A percentile compares a stretch with the other conserved stretches of the same genome.
phyloP scores from a whole-genome alignment of 805 yeast species.

The Candida sakaeoensis region DNA sequence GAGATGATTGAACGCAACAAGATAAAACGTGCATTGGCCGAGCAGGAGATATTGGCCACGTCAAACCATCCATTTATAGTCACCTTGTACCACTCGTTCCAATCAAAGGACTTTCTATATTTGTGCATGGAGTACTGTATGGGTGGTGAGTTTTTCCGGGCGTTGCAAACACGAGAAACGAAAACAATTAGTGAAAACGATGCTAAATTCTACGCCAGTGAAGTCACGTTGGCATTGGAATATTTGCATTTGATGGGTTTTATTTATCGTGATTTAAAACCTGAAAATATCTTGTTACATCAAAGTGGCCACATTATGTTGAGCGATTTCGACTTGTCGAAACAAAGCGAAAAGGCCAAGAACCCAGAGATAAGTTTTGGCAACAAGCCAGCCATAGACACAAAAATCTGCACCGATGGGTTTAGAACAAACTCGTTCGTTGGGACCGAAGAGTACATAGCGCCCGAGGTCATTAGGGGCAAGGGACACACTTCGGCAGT shows the following conservation, averaged over 20 bases:
- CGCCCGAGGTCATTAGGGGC: conserved; percentile 96
- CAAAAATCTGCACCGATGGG: conserved; percentile 92
- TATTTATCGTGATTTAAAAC: conserved; percentile 93
- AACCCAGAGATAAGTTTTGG: conserved; percentile 62
- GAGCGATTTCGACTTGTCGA: conserved; percentile 92
- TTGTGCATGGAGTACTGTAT: conserved; percentile 98
- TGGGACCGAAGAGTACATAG: conserved; percentile 97
- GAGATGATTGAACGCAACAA: conserved; percentile 96
- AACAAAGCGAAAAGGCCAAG: conserved; percentile 75
- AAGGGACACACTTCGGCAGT: conserved; percentile 97
- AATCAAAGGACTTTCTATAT: conserved; percentile 84
- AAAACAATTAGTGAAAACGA: conserved; percentile 84
- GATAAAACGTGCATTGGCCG: conserved; percentile 91
- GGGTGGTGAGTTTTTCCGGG: conserved; percentile 98
- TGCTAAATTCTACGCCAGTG: conserved; percentile 93
- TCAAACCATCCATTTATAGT: conserved; percentile 97
- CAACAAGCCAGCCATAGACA: conserved; percentile 65
- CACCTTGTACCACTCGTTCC: conserved; percentile 93
- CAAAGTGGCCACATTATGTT: conserved; percentile 98
- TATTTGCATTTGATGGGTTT: conserved; percentile 95
- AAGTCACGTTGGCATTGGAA: conserved; percentile 95
- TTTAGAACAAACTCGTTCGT: conserved; percentile 97
- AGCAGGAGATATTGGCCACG: conserved; percentile 93
- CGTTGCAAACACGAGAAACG: conserved; percentile 83
- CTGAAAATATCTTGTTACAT: conserved; percentile 90